Evolutionary conservation across 2,329 filamentous ascomycete species (phyloP), one percentile per base, ranked within the genome.

Genomic region (Fonsecaea erecta): DNA sequence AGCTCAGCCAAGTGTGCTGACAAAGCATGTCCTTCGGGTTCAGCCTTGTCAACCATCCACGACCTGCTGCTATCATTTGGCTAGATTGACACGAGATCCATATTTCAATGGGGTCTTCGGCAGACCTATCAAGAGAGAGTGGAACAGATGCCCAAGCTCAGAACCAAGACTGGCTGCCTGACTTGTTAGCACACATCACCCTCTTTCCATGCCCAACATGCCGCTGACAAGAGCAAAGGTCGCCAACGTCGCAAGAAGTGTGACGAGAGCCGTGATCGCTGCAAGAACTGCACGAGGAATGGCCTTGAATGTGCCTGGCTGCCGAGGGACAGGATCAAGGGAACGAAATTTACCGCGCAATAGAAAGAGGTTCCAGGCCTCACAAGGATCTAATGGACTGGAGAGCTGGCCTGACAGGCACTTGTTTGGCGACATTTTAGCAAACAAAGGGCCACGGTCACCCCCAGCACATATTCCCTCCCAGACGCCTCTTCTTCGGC

Each of bases 161-260:
- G 40, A 46, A 46, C 40, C 40, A 46, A 46, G 40, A 46, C 40
- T 21, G 40, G 40, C 40, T 46, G 40, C 40, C 40, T 46, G 40
- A 46, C 40, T 12, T 46, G 40, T 46, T n/a, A 46, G 14, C 40
- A 46, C 40, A 46, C 40, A 46, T 46, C 40, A 46, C 40, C 40
- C n/a, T 16, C 40, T 12, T n/a, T 46, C 4, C 40, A 46, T 46
- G 18, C 40, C 40, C 14, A 46, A 46, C 4, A 46, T 46, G 4
- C 40, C 40, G 40, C 40, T 46, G 40, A 46, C 40, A 46, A 46
- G 40, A 46, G 16, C 40, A 46, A n/a, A 46, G 40, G 40, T 46
- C 40, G 40, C 40, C 4, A 46, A 46, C 40, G 40, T 46, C 40
- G 40, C 40, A 46, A 46, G 14, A 46, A 46, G 18, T 46, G 40